Evolutionary conservation across 2,329 filamentous ascomycete genomes (phyloP), one percentile per base, ranked within the genome.

Genomic region (Fonsecaea erecta): DNA sequence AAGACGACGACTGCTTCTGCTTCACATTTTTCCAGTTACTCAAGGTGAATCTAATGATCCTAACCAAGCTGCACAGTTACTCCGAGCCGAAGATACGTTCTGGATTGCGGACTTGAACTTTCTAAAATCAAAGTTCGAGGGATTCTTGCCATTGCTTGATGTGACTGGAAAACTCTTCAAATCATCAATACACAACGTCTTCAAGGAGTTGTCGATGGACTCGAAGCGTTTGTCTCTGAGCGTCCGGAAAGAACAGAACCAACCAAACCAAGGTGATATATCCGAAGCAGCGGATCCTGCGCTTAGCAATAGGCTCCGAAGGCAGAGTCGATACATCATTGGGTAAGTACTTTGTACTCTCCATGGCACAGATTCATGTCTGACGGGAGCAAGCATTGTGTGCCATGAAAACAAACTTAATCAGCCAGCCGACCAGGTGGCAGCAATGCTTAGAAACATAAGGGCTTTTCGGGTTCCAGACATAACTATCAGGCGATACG

Each of bases 41-140:
- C 54, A 52, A 54, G 40, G 35, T 37, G 54, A 40, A 43, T 52
- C 37, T 16, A 63, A 58, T 52, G 53, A 63, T 59, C 24, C 24
- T 18, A 32, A 26, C 34, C 37, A 32, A 37, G 40, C 54, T 21
- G 30, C 35, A 52, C 35, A 34, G 26, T 43, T 59, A 21, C 46
- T 60, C 26, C 54, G 54, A 63, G 61, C 61, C 21, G 26, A 51
- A 40, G 61, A 63, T 21, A 59, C 5, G 14, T 63, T 63, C 61
- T 63, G 61, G 61, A 63, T 63, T 59, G 61, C 61, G 26, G 61
- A 63, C 61, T 52, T 63, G 53, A 58, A 58, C 32, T 52, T 24
- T 21, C 55, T 63, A 24, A 24, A 52, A 59, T 52, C 40, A 9
- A 63, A 59, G 46, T 63, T 63, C 40, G 40, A 63, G 32, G 54